Conservation (phyloP, 495 filamentous ascomycete species). For the Cetradonia linearis region DNA sequence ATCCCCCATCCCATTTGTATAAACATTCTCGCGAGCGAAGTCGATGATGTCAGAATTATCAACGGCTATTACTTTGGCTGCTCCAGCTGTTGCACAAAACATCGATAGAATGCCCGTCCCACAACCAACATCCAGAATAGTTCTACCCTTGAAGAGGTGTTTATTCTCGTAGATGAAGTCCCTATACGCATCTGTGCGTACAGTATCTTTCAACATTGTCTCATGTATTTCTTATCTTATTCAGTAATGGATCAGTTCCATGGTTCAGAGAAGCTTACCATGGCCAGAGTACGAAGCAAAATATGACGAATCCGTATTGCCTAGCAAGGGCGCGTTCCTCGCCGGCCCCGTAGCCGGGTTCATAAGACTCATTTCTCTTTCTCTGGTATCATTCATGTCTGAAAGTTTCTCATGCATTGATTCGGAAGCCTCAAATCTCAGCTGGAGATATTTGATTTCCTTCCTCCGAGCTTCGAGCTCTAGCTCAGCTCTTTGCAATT, state of each 20-base stretch:
- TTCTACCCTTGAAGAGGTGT: constrained; percentile 79
- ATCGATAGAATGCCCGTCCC: constrained; percentile 89
- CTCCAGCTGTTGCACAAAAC: constrained; percentile 86
- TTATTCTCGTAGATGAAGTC: constrained; percentile 76
- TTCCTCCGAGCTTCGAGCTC: constrained; percentile 5
- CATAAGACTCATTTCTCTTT: neutral
- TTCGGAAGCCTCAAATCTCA: neutral
- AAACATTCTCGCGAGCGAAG: constrained; percentile 74
- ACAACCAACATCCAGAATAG: constrained; percentile 87
- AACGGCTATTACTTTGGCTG: constrained; percentile 81
- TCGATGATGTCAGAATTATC: constrained; percentile 92
- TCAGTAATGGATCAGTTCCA: neutral
- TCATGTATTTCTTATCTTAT: constrained; percentile 69
- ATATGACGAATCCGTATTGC: constrained; percentile 10
- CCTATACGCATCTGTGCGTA: constrained; percentile 58
- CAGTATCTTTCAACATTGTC: constrained; percentile 73
- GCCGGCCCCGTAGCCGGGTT: neutral
- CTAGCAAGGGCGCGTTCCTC: neutral
- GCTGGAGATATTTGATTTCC: constrained; percentile 4
- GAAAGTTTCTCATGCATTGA: neutral
- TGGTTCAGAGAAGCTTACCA: constrained; percentile 2
- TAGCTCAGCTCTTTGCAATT: neutral
- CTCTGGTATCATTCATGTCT: neutral
- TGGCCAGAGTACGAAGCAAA: constrained; percentile 18
- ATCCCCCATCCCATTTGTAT: constrained; percentile 67